A percentile compares a stretch with the other conserved stretches of the same genome.
Conservation (phyloP, 2,329 filamentous ascomycete genomes). For the Monilinia aucupariae region DNA sequence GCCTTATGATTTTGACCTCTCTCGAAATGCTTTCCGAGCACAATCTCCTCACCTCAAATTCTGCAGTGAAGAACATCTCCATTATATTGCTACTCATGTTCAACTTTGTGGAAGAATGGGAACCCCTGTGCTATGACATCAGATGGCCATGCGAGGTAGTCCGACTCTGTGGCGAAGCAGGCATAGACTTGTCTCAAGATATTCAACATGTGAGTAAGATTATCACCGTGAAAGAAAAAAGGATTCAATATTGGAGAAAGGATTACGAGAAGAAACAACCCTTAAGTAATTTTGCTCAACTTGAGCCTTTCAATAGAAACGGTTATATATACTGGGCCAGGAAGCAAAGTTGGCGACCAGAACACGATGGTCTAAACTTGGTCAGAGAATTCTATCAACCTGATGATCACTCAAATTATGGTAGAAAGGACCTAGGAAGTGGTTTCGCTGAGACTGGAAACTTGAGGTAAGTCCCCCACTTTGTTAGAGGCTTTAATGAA, state of each 20-base stretch:
- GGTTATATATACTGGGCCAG: not conserved
- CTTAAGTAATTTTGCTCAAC: not conserved
- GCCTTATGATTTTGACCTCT: conserved; percentile 48
- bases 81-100: conserved; percentile 44
- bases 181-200: conserved; percentile 20
- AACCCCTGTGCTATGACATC: not conserved
- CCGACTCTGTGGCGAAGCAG: conserved; percentile 20
- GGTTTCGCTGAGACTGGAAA: conserved; percentile 24
- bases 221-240: conserved; percentile 15
- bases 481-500: too few species aligned
- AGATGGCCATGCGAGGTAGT: conserved; percentile 36
- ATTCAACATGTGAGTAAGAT: conserved; percentile 19
- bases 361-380: not conserved
- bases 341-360: not conserved
- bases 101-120: conserved; percentile 36
- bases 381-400: not conserved
- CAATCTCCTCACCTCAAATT: conserved; percentile 36
- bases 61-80: conserved; percentile 44
- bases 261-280: conserved; percentile 16
- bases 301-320: not conserved
- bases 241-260: conserved; percentile 2
- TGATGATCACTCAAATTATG: not conserved
- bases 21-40: conserved; percentile 44
- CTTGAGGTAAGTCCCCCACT: conserved; percentile 17
- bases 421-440: conserved; percentile 8